These are phyloP conservation scores for Eucalyptus regnans DNA, from an alignment of 345 rosid species.

Conservation along the genomic window DNA sequence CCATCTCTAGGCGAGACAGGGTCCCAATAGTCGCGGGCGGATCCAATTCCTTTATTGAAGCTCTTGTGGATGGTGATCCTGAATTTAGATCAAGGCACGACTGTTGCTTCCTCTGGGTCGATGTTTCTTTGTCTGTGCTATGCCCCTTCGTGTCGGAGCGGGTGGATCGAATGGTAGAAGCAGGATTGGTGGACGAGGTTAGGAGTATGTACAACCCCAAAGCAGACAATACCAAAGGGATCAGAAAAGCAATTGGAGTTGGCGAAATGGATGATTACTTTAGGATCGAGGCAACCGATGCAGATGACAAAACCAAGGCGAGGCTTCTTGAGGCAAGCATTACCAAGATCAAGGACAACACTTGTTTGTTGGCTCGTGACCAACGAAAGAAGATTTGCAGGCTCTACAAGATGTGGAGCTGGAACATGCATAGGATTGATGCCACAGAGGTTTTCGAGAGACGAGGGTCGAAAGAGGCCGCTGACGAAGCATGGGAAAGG, in stretches of 20 bases:
- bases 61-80: slow-evolving; percentile 39
- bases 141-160: slow-evolving; percentile 57
- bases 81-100: slow-evolving; percentile 56
- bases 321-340: slow-evolving; percentile 37
- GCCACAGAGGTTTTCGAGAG: slow-evolving; percentile 61
- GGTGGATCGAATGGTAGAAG: slow-evolving; percentile 66
- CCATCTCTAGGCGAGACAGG: slow-evolving; percentile 25
- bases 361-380: slow-evolving; percentile 29
- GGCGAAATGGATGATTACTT: slow-evolving; percentile 63
- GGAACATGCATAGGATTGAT: slow-evolving; percentile 70
- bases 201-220: slow-evolving; percentile 35
- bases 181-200: slow-evolving; percentile 65
- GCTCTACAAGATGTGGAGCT: slow-evolving; percentile 32
- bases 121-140: slow-evolving; percentile 45
- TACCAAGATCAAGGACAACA: slow-evolving; percentile 50
- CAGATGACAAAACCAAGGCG: slow-evolving; percentile 6
- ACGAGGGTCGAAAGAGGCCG: slow-evolving; percentile 32
- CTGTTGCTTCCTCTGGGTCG: slow-evolving; percentile 81
- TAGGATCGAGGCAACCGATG: slow-evolving; percentile 8
- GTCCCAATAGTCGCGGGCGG: slow-evolving; percentile 86
- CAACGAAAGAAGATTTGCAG: slow-evolving; percentile 52
- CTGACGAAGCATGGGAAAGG: slow-evolving; percentile 59
- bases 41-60: slow-evolving; percentile 71
- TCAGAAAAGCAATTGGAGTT: slow-evolving; percentile 71
- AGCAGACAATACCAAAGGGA: slow-evolving; percentile 42